Evolutionary conservation across 139 green algal genomes (phyloP).

Genomic region (Mesotaenium endlicherianum): DNA sequence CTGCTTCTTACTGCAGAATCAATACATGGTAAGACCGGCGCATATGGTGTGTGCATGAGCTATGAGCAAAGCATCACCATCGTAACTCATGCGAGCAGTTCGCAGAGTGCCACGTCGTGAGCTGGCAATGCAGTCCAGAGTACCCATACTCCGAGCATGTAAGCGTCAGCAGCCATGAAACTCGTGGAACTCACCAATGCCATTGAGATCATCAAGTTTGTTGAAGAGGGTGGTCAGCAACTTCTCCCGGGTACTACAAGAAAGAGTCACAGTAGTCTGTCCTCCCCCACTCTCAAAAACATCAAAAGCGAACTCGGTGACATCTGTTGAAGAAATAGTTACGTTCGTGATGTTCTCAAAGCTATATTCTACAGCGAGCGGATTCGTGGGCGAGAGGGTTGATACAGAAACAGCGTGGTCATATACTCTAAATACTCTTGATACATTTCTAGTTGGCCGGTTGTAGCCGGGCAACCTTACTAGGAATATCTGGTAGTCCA

Average conservation of each 20-base stretch:
- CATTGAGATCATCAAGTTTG: conserved; percentile 48
- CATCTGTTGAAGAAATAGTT: conserved; percentile 7
- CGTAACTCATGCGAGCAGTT: neutral
- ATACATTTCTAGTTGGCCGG: conserved; percentile 7
- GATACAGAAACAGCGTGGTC: conserved; percentile 29
- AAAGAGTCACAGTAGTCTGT: neutral
- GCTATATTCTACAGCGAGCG: neutral
- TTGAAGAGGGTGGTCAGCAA: conserved; percentile 41
- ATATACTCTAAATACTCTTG: conserved; percentile 19
- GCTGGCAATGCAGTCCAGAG: no score
- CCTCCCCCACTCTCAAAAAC: neutral
- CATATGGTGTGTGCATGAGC: no score
- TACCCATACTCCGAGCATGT: no score
- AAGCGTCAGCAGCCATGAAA: no score
- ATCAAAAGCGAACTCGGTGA: conserved; percentile 37
- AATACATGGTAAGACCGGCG: no score
- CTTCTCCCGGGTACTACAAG: neutral
- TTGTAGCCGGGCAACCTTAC: conserved; percentile 29
- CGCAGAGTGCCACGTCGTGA: neutral
- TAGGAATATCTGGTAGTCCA: conserved; percentile 49
- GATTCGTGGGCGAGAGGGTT: conserved; percentile 26
- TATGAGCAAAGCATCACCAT: neutral
- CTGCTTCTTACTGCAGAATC: neutral
- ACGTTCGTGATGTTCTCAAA: conserved; percentile 40
- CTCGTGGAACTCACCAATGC: conserved; percentile 38